Conservation (phyloP, 805 yeast genomes). For the Ogataea corticis region DNA sequence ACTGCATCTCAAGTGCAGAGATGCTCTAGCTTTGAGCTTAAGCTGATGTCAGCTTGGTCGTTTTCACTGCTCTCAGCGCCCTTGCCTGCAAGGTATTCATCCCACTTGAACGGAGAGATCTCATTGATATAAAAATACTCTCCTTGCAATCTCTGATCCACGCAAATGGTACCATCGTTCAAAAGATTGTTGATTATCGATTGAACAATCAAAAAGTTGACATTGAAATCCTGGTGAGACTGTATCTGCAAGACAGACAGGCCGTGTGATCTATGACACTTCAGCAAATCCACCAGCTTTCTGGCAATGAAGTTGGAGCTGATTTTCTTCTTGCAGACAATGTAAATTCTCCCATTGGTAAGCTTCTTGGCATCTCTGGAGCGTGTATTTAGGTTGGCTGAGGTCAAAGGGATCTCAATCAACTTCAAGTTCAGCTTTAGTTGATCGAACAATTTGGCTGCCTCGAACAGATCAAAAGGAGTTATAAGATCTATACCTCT, state of each 20-base stretch:
- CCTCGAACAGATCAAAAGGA: constrained; percentile 64
- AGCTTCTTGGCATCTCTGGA: constrained; percentile 27
- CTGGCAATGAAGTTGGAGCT: constrained; percentile 25
- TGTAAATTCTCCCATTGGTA: constrained; percentile 23
- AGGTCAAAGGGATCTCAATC: constrained; percentile 52
- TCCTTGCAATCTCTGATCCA: constrained; percentile 33
- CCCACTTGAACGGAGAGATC: constrained; percentile 26
- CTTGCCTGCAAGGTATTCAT: constrained; percentile 9
- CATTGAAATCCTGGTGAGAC: constrained; percentile 22
- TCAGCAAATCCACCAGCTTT: constrained; percentile 22
- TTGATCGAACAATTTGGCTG: constrained; percentile 56
- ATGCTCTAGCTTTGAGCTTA: too few relatives aligned
- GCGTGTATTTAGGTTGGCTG: constrained; percentile 11
- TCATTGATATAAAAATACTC: constrained; percentile 32
- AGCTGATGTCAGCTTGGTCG: too few relatives aligned
- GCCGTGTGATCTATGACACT: constrained; percentile 21
- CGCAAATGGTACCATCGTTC: constrained; percentile 26
- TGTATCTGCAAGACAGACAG: constrained; percentile 33
- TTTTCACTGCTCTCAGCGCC: background rate
- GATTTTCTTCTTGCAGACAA: constrained; percentile 29
- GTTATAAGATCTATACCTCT: constrained; percentile 67
- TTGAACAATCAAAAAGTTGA: constrained; percentile 33
- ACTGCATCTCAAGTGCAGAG: background rate
- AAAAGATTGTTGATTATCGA: constrained; percentile 27
- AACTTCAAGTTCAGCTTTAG: constrained; percentile 37